phyloP scores from a whole-genome alignment of 75 land plant species.

The Pinus taeda region DNA sequence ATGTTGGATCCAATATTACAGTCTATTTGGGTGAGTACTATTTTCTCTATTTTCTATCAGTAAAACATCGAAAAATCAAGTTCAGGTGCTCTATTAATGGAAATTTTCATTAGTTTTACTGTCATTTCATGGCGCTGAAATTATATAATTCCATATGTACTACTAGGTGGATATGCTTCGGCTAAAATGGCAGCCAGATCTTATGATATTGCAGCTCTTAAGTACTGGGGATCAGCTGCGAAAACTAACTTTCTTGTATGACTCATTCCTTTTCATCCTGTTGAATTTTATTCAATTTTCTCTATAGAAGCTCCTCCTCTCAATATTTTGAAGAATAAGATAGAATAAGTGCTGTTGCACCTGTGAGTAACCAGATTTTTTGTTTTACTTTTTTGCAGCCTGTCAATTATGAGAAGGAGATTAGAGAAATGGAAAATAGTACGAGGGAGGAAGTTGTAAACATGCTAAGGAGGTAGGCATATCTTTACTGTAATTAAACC shows the following conservation, averaged over 20 bases:
- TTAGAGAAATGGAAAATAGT: constrained; percentile 74
- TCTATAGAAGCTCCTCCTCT: too few relatives aligned
- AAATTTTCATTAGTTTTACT: neutral
- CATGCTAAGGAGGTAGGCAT: constrained; percentile 56
- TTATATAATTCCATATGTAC: neutral
- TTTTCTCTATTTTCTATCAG: neutral
- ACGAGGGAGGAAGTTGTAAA: constrained; percentile 65
- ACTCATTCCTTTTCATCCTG: neutral
- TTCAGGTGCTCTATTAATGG: neutral
- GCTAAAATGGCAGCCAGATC: constrained; percentile 17
- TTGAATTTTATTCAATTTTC: too few relatives aligned
- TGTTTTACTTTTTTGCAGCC: constrained; percentile 3
- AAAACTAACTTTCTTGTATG: neutral
- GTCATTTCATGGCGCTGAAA: neutral
- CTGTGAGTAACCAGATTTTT: neutral
- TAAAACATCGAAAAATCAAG: too few relatives aligned
- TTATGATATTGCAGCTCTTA: constrained; percentile 25
- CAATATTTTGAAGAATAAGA: too few relatives aligned
- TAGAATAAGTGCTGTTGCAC: neutral
- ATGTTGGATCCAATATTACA: neutral
- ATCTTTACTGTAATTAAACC: neutral
- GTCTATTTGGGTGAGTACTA: constrained; percentile 19
- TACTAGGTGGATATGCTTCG: constrained; percentile 19
- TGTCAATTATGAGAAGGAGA: constrained; percentile 47
- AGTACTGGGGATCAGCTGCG: neutral